These are phyloP conservation scores for Dryas drummondii DNA, from an alignment of 306 rosid genomes.

Conservation along the genomic window DNA sequence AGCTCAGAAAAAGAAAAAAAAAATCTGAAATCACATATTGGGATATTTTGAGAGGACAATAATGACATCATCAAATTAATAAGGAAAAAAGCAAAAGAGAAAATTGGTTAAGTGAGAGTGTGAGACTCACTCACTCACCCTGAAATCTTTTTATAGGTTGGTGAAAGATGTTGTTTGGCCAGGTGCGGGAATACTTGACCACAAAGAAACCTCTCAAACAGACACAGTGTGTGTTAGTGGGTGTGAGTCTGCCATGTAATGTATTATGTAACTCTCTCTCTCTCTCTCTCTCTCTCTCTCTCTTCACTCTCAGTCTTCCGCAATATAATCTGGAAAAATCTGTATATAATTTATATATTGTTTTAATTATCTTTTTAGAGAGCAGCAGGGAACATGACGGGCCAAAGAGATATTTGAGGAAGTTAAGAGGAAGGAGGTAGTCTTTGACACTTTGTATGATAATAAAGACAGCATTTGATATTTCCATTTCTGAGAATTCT, in stretches of 20 bases:
- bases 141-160: conserved; percentile 33
- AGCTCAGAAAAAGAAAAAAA: no score
- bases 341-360: not conserved
- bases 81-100: not conserved
- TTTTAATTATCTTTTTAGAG: conserved; percentile 23
- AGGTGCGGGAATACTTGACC: conserved; percentile 56
- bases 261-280: no score
- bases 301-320: not conserved
- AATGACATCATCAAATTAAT: no score
- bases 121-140: conserved; percentile 31
- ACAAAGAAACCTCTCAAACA: conserved; percentile 29
- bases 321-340: not conserved
- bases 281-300: no score
- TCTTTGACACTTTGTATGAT: not conserved
- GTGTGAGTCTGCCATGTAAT: not conserved
- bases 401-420: conserved; percentile 36
- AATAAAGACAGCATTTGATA: conserved; percentile 31
- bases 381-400: conserved; percentile 34
- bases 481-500: conserved; percentile 39
- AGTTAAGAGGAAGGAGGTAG: conserved; percentile 12
- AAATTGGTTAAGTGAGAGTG: not conserved
- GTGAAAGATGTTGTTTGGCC: conserved; percentile 49
- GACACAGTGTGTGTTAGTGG: conserved; percentile 5
- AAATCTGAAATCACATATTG: no score
- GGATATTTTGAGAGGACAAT: no score